These are phyloP conservation scores for Chaetomiaceae sp. DNA, from an alignment of 2,329 filamentous ascomycete species.

Conservation along the genomic window DNA sequence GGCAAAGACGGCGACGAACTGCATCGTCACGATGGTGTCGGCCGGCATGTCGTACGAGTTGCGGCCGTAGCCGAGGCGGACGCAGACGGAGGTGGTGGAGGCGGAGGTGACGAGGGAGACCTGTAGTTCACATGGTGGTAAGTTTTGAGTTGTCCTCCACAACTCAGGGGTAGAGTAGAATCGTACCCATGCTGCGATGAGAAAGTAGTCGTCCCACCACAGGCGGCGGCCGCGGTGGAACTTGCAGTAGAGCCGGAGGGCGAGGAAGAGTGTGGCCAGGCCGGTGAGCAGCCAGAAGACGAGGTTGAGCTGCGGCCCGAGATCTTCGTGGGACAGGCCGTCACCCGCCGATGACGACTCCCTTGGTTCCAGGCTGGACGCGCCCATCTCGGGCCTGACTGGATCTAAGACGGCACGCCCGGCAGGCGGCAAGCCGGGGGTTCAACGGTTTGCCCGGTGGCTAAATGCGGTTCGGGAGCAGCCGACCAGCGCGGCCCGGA, in stretches of 20 bases:
- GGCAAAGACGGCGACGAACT: constrained; percentile 25
- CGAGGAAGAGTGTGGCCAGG: constrained; percentile 20
- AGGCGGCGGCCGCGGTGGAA: constrained; percentile 15
- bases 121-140: neutral
- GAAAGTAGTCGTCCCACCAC: constrained; percentile 27
- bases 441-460: no score
- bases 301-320: constrained; percentile 22
- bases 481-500: no score
- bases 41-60: constrained; percentile 21
- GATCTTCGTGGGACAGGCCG: constrained; percentile 14
- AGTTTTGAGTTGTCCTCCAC: neutral
- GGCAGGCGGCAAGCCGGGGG: no score
- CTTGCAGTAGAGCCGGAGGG: constrained; percentile 24
- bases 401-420: no score
- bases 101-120: constrained; percentile 21
- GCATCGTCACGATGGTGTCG: constrained; percentile 19
- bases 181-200: constrained; percentile 24
- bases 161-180: no score
- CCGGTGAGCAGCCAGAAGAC: constrained; percentile 22
- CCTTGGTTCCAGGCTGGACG: neutral
- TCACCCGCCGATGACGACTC: constrained; percentile 1
- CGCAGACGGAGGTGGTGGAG: constrained; percentile 20
- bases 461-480: no score
- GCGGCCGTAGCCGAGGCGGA: constrained; percentile 22
- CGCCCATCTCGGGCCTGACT: no score